Evolutionary conservation across 768 basidiomycete genomes (phyloP).

Genomic region (Hemileccinum rubropunctum): DNA sequence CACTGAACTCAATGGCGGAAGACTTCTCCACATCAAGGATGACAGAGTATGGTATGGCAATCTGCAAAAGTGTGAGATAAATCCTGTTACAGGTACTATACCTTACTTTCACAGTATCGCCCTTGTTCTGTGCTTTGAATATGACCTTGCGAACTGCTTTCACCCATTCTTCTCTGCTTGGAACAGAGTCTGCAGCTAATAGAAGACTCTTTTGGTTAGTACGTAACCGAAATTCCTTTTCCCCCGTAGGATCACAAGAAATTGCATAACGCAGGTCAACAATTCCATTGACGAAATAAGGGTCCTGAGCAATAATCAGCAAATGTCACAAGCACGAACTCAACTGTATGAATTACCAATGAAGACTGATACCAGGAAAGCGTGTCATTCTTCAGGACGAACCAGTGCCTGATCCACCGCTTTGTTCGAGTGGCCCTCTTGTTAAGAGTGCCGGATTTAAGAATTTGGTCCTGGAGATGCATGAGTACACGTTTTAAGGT

Average conservation of each 20-base stretch:
- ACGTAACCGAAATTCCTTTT: conserved; percentile 77
- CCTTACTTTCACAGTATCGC: conserved; percentile 87
- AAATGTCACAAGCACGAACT: conserved; percentile 1
- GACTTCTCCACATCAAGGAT: conserved; percentile 89
- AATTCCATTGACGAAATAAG: conserved; percentile 96
- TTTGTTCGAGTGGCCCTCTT: conserved; percentile 90
- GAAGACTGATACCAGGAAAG: conserved; percentile 97
- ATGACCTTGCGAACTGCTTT: conserved; percentile 92
- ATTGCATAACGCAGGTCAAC: conserved; percentile 93
- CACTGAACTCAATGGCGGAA: conserved; percentile 90
- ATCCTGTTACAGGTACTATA: neutral
- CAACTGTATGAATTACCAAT: conserved; percentile 50
- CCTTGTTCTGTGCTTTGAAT: conserved; percentile 95
- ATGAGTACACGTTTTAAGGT: conserved; percentile 7
- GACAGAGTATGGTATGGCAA: conserved; percentile 90
- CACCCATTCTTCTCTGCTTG: conserved; percentile 92
- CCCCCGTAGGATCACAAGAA: conserved; percentile 76
- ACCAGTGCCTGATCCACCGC: conserved; percentile 95
- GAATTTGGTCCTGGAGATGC: conserved; percentile 69
- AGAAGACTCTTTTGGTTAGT: conserved; percentile 77
- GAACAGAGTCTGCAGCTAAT: conserved; percentile 74
- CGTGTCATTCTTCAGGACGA: conserved; percentile 92
- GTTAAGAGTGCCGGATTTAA: conserved; percentile 88
- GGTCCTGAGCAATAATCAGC: conserved; percentile 58
- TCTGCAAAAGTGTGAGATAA: conserved; percentile 40